Evolutionary conservation across 768 basidiomycete genomes (phyloP).

Genomic region (Mrakia blollopis): DNA sequence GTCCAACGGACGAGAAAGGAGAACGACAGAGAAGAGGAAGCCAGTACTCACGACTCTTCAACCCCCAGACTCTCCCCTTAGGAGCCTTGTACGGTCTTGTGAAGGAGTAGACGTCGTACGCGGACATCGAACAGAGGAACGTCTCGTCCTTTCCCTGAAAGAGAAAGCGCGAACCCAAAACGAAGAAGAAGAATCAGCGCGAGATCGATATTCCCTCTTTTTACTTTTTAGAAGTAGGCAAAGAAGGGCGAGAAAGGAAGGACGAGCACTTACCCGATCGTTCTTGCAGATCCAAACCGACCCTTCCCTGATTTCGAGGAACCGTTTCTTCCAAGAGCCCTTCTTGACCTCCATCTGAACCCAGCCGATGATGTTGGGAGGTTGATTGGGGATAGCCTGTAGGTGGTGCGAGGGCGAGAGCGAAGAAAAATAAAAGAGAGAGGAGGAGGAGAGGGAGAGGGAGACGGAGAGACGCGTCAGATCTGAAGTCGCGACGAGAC

Average conservation of each 20-base stretch:
- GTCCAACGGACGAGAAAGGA: neutral
- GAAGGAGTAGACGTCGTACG: slow-evolving; percentile 80
- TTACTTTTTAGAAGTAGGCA: neutral
- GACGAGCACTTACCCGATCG: slow-evolving; percentile 60
- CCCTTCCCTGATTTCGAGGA: slow-evolving; percentile 80
- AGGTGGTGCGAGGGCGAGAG: slow-evolving; percentile 46
- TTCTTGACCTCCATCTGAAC: slow-evolving; percentile 77
- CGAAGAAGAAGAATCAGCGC: neutral
- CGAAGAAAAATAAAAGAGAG: rapidly evolving
- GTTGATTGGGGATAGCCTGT: slow-evolving; percentile 52
- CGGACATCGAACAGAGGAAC: slow-evolving; percentile 75
- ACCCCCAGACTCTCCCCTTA: slow-evolving; percentile 17
- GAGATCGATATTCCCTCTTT: no score
- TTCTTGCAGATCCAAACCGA: slow-evolving; percentile 82
- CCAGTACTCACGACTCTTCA: slow-evolving; percentile 68
- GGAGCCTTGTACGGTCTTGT: slow-evolving; percentile 73
- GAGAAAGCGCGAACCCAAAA: neutral
- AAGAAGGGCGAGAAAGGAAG: neutral
- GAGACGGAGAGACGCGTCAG: slow-evolving; percentile 35
- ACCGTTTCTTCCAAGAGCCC: slow-evolving; percentile 93
- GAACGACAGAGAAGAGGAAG: slow-evolving; percentile 54
- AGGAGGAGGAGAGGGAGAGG: slow-evolving; percentile 8
- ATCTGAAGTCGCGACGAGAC: no score
- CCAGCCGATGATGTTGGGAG: slow-evolving; percentile 42
- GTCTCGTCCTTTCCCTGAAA: slow-evolving; percentile 75